Percentiles rank a stretch among this genome's conserved stretches.
Evolutionary conservation across 2,329 filamentous ascomycete species (phyloP).

Genomic region (Chrysoporthe puriensis): DNA sequence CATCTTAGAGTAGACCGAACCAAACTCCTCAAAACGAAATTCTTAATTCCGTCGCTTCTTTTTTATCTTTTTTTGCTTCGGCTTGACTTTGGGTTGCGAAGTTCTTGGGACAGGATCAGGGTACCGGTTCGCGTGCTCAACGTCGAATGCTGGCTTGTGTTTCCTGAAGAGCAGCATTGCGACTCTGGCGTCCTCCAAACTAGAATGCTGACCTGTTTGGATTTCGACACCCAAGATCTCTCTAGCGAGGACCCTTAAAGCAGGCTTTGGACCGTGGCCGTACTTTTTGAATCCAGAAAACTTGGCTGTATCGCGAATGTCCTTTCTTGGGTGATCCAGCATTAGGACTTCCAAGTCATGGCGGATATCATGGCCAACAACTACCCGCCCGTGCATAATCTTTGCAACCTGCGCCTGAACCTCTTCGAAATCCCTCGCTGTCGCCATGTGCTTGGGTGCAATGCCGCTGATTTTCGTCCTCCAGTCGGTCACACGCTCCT

Average conservation of each 20-base stretch:
- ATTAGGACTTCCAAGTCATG: conserved; percentile 78
- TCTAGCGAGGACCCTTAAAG: conserved; percentile 61
- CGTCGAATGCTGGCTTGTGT: conserved; percentile 84
- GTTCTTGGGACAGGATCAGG: conserved; percentile 38
- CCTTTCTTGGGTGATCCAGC: conserved; percentile 75
- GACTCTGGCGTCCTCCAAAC: conserved; percentile 79
- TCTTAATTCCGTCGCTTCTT: conserved; percentile 42
- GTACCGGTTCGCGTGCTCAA: conserved; percentile 74
- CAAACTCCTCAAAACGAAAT: conserved; percentile 6
- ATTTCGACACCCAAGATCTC: conserved; percentile 65
- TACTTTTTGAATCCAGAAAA: conserved; percentile 75
- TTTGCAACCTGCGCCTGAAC: conserved; percentile 74
- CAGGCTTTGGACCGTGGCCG: conserved; percentile 69
- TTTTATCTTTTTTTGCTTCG: conserved; percentile 48
- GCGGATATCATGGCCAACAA: conserved; percentile 83
- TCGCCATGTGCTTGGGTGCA: conserved; percentile 70
- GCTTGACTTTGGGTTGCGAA: conserved; percentile 36
- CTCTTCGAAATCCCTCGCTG: conserved; percentile 71
- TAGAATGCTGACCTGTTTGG: conserved; percentile 66
- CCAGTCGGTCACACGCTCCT: conserved; percentile 84
- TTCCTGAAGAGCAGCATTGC: conserved; percentile 87
- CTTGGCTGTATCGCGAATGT: conserved; percentile 84
- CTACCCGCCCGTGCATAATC: conserved; percentile 70
- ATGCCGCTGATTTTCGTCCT: conserved; percentile 86
- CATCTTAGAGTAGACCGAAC: conserved; percentile 12